Evolutionary conservation across 805 yeast genomes (phyloP), one percentile per base, ranked within the genome.

Genomic region (Danielia reshetovae): DNA sequence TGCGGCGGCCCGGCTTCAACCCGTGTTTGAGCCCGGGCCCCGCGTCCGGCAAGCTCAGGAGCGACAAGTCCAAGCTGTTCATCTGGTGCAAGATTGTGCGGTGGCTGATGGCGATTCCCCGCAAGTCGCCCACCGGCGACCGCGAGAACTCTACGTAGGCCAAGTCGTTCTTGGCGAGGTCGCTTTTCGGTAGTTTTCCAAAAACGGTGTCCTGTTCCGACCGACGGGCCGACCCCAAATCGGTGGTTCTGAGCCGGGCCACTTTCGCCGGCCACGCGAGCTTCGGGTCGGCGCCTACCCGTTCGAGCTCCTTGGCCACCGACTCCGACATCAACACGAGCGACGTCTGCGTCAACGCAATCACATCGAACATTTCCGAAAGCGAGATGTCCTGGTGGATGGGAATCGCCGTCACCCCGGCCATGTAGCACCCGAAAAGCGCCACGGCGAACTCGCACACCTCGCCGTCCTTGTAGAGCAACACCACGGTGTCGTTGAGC

Each of bases 341-440:
- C 54, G 82, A 87, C 1, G 94, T 74, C 39, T 81, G 85, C 0
- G 97, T 85, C 21, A 74, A 68, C 28, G 72, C 74, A 58, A 89
- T 75, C 22, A 89, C 82, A 40, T 77, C 79, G 10, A 77, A 70
- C 40, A 88, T 77, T 43, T 88, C 96, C 27, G 67, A 66, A 18
- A 80, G 61, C 21, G 82, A 81, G 18, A 78, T 72, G 35, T 79
- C 84, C 39, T 87, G 80, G 35, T 85, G 85, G 27, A 93, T 78
- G 0, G 98, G 98, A 4, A 93, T 90, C 0, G 97, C 97, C 2
- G 93, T 89, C 29, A 87, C 83, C 2, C 95, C 96, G 1, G 97
- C 95, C 37, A 90, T 65, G 46, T 90, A 85, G 54, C 97, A 89
- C 5, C 96, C 98, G 55, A 87, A 74, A 14, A 93, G 57, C 0